phyloP scores from a whole-genome alignment of 73 alveolate genomes.

The Urostyla sp. region DNA sequence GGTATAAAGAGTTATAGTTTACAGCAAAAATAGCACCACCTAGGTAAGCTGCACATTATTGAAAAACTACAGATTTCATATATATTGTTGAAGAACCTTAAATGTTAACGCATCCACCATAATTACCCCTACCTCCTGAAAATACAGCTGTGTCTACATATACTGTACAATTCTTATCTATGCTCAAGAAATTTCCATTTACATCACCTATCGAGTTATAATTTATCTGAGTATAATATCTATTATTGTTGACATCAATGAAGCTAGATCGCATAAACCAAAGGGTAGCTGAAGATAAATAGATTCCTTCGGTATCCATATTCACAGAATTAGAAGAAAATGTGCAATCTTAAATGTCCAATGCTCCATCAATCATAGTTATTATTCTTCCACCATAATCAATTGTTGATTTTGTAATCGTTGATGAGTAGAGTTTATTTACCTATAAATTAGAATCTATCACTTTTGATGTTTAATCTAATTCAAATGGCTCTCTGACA shows the following conservation, averaged over 20 bases:
- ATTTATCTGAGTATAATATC: neutral
- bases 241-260: neutral
- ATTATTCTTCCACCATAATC: conserved; percentile 36
- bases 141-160: conserved; percentile 4
- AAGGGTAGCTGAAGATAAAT: conserved; percentile 6
- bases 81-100: conserved; percentile 17
- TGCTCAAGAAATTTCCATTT: conserved; percentile 33
- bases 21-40: conserved; percentile 52
- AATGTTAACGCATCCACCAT: conserved; percentile 44
- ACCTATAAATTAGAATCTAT: no score
- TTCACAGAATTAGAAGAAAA: conserved; percentile 13
- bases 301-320: conserved; percentile 38
- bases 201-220: conserved; percentile 28
- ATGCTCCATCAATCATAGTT: neutral
- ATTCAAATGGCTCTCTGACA: neutral
- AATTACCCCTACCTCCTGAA: conserved; percentile 28
- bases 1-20: neutral
- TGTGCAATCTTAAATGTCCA: neutral
- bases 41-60: conserved; percentile 19
- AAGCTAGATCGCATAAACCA: conserved; percentile 8
- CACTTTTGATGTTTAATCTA: neutral
- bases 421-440: no score
- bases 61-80: neutral
- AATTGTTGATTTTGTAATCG: no score
- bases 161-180: conserved; percentile 23